Base-by-base conservation (phyloP, 1,284 basidiomycete genomes). In the Cutaneotrichosporon sp. region DNA sequence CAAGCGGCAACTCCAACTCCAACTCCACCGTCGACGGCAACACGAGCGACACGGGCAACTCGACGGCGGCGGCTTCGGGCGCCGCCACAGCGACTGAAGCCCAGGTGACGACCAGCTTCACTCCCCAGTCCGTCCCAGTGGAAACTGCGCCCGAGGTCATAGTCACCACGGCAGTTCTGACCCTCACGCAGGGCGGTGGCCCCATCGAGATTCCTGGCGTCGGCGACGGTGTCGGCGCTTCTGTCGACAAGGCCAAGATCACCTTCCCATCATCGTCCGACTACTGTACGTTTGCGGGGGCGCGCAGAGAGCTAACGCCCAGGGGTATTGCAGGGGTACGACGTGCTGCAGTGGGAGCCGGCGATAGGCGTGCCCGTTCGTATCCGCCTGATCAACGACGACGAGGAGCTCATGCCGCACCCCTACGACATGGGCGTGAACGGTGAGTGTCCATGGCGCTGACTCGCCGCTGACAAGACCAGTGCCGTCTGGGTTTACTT, bases 341-440 rank as follows among this genome's bases (percentile, higher is more conserved):
- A 36, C 13, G 20, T 55, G 7, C 21, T 51, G 4, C 45, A 51
- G 36, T 55, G 54, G 54, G 46, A 40, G 17, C 54, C 54, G 18
- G 36, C 49, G 4, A 20, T 55, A 13, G 5, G 10, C 30, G 34
- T 21, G 12, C 33, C 46, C 38, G 17, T 41, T 38, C 33, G 45
- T 46, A 41, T 56, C 22, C 30, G 42, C 20, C 37, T 56, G 20
- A 39, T 18, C 8, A 49, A 52, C 46, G 17, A 30, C 33, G 50
- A 56, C 43, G 15, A 26, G 18, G 9, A 9, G 4, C 21, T 55
- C 8, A 45, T 55, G 18, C 20, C 36, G 5, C 18, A 45, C 30
- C 15, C 49, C 18, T 55, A 48, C 46, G 21, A 26, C 23, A 41
- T 51, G n/a, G 40, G 40, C 41, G 3, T 4, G 20, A 4, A 17